Evolutionary conservation across 176 grass and related monocot species (phyloP).

Genomic region (Phoenix roebelenii): DNA sequence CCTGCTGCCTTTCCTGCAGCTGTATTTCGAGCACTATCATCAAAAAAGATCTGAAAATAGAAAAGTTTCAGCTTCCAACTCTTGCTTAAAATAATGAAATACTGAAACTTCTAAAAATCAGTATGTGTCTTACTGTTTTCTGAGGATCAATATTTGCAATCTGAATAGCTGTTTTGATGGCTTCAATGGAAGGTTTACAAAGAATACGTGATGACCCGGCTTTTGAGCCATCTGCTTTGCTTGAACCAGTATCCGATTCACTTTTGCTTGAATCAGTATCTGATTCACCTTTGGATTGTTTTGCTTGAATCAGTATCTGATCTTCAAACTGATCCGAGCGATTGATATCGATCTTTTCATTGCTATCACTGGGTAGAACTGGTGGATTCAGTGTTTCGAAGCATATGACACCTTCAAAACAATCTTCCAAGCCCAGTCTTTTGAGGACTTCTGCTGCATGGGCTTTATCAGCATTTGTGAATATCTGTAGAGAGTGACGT

Average conservation of each 20-base stretch:
- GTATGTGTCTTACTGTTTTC: conserved; percentile 30
- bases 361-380: background rate
- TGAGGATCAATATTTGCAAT: conserved; percentile 43
- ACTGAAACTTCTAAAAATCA: too few species aligned
- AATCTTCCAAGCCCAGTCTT: conserved; percentile 46
- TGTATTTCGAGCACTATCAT: conserved; percentile 57
- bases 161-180: conserved; percentile 42
- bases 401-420: conserved; percentile 60
- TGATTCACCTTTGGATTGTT: conserved; percentile 5
- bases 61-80: background rate
- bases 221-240: too few species aligned
- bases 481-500: conserved; percentile 25
- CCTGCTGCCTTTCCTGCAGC: conserved; percentile 55
- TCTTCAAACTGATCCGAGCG: background rate
- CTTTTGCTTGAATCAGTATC: background rate
- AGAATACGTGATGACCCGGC: conserved; percentile 25
- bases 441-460: conserved; percentile 35
- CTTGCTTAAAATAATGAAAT: too few species aligned
- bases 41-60: conserved; percentile 51
- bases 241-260: conserved; percentile 15
- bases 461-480: conserved; percentile 57
- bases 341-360: background rate
- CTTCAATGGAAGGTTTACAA: conserved; percentile 57
- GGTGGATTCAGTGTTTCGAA: conserved; percentile 62
- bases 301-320: background rate